A percentile compares a stretch with the other conserved stretches of the same genome.
Evolutionary conservation across 805 yeast species (phyloP).

Genomic region (Wickerhamiella sergipiensis): DNA sequence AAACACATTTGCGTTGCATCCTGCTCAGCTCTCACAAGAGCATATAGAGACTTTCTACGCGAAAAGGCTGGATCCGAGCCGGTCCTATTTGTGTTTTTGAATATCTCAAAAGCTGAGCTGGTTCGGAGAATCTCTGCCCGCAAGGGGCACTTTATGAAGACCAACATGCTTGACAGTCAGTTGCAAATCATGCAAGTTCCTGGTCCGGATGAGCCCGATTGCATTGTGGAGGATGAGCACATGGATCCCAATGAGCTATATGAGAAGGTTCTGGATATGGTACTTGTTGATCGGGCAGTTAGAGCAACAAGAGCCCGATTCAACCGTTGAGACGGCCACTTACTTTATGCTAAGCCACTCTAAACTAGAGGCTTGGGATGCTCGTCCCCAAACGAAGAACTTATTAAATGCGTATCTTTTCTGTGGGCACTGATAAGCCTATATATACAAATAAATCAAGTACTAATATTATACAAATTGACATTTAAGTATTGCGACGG

Average conservation of each 20-base stretch:
- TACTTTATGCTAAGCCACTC: too few relatives aligned
- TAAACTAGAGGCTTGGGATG: too few relatives aligned
- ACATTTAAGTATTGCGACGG: neutral
- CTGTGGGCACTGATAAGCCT: neutral
- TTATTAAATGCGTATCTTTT: neutral
- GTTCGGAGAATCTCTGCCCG: conserved; percentile 48
- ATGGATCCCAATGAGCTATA: conserved; percentile 8
- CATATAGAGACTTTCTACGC: conserved; percentile 54
- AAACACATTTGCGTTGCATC: conserved; percentile 39
- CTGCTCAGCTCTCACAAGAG: conserved; percentile 72
- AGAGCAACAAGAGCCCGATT: neutral
- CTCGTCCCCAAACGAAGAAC: too few relatives aligned
- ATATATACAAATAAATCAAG: neutral
- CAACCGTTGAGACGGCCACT: too few relatives aligned
- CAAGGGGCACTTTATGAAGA: conserved; percentile 74
- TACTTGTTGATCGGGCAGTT: neutral
- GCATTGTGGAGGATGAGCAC: conserved; percentile 12
- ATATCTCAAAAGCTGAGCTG: conserved; percentile 50
- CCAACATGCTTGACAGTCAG: conserved; percentile 71
- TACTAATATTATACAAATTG: too few relatives aligned
- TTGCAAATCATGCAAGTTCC: conserved; percentile 67
- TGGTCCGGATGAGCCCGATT: conserved; percentile 15
- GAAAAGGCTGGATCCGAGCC: conserved; percentile 16
- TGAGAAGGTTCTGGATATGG: neutral
- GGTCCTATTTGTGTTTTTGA: conserved; percentile 52